Conservation (phyloP, 208 protist species). For the Phytomonas serpens region DNA sequence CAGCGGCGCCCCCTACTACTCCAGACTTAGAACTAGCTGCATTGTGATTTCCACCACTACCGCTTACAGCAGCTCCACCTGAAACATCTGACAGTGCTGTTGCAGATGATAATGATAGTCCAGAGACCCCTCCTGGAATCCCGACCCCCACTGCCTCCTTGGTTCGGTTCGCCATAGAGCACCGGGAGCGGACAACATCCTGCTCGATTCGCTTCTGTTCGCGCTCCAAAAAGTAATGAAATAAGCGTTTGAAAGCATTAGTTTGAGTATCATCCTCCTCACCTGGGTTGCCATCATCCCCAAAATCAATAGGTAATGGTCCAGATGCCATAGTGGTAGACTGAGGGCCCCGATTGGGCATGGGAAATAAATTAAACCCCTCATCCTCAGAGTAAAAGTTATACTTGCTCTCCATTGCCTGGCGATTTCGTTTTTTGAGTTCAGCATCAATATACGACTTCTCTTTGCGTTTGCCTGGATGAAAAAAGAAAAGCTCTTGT, state of each 20-base stretch:
- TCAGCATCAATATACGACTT: conserved; percentile 57
- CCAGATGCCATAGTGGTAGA: conserved; percentile 9
- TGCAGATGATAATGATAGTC: background rate
- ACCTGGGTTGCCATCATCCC: conserved; percentile 17
- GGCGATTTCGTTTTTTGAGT: conserved; percentile 55
- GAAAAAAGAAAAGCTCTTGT: conserved; percentile 84
- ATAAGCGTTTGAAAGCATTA: conserved; percentile 48
- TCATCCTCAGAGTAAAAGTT: conserved; percentile 66
- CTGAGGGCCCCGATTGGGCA: background rate
- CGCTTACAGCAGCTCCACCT: background rate
- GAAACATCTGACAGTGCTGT: background rate
- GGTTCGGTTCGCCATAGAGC: conserved; percentile 1
- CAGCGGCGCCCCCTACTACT: conserved; percentile 9
- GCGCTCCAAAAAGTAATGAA: conserved; percentile 55
- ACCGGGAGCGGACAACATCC: conserved; percentile 36
- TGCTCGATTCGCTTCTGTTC: conserved; percentile 49
- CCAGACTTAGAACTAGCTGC: background rate
- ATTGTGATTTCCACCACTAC: background rate
- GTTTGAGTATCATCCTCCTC: conserved; percentile 25
- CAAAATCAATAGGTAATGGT: conserved; percentile 28
- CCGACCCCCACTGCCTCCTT: conserved; percentile 5
- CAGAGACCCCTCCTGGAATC: background rate
- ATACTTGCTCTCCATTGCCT: conserved; percentile 67
- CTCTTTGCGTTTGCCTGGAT: conserved; percentile 55
- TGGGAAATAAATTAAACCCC: conserved; percentile 7